Base-by-base conservation (phyloP, 2,329 filamentous ascomycete genomes). In the Blastomyces parvus region DNA sequence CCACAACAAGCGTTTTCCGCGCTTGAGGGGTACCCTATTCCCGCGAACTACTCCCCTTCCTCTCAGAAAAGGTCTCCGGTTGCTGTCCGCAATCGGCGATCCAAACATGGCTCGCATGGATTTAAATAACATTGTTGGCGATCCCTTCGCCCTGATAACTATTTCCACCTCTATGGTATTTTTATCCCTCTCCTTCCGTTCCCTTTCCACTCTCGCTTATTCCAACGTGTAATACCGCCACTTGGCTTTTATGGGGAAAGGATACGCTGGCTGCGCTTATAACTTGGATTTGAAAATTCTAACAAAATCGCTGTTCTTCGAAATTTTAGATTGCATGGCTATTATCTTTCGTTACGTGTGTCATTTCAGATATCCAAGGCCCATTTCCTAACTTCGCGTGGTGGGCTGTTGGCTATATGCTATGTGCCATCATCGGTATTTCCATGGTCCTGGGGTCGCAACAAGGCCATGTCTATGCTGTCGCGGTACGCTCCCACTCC, bases 81-180 rank as follows among this genome's bases (percentile, higher is more conserved):
- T 62, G 53, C 67, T 46, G 66, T 65, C 40, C 62, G 59, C 59
- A 52, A 30, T 36, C 73, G 81, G 73, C 79, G 80, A 61, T 72
- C 71, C 52, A 36, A 33, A n/a, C 64, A 81, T 79, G 78, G 76
- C 79, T 67, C 79, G 77, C 70, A 87, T 96, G 77, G 88, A 85
- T 76, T 77, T 92, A 76, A 89, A 89, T 74, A 95, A 97, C 78
- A 91, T 99, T 70, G 83, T 97, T 66, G 94, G 94, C 71, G 93
- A 99, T 78, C 94, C 94, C 6, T 97, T 99, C 77, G 92, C 93
- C 65, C 84, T 99, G 65, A 91, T 92, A 62, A 97, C 94, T 44
- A 86, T 96, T 67, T 97, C 93, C 64, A 97, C 97, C 76, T 86
- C 89, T 67, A 82, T 90, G 73, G 93, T 97, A 85, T 77, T 91